phyloP scores from a whole-genome alignment of 164 flowering plant species.

The Piper longum region DNA sequence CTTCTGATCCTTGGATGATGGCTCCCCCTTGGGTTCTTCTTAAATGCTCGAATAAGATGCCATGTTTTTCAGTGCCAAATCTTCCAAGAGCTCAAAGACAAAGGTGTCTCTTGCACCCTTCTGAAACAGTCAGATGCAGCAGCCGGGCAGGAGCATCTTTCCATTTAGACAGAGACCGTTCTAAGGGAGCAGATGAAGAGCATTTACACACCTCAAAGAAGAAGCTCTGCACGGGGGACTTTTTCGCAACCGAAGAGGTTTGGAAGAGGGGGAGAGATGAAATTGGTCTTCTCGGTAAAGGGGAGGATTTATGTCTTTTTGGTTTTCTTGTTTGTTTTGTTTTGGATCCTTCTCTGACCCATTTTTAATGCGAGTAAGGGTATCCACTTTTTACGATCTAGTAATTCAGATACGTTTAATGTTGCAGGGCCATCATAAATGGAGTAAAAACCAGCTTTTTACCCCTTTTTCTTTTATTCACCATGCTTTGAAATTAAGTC shows the following conservation, averaged over 20 bases:
- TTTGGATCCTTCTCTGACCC: not conserved
- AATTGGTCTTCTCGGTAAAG: not conserved
- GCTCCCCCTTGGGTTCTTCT: slow-evolving; percentile 10
- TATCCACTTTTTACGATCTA: not conserved
- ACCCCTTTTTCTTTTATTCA: no score
- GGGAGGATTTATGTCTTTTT: not conserved
- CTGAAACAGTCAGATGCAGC: slow-evolving; percentile 1
- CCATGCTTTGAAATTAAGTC: no score
- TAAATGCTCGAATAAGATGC: slow-evolving; percentile 14
- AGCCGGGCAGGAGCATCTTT: slow-evolving; percentile 7
- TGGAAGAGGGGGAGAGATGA: not conserved
- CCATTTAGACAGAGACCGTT: slow-evolving; percentile 7
- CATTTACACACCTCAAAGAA: not conserved
- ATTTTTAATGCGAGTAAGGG: not conserved
- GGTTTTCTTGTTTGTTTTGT: not conserved
- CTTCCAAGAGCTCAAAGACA: slow-evolving; percentile 23
- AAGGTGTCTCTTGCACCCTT: slow-evolving; percentile 1
- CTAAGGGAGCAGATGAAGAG: not conserved
- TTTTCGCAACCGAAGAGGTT: not conserved
- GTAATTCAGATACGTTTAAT: not conserved
- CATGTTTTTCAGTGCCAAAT: slow-evolving; percentile 76
- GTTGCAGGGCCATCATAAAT: not conserved
- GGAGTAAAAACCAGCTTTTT: no score
- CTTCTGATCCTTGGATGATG: slow-evolving; percentile 14
- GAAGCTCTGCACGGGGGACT: slow-evolving; percentile 3